Conservation (phyloP, 495 filamentous ascomycete genomes). For the Podospora didyma region DNA sequence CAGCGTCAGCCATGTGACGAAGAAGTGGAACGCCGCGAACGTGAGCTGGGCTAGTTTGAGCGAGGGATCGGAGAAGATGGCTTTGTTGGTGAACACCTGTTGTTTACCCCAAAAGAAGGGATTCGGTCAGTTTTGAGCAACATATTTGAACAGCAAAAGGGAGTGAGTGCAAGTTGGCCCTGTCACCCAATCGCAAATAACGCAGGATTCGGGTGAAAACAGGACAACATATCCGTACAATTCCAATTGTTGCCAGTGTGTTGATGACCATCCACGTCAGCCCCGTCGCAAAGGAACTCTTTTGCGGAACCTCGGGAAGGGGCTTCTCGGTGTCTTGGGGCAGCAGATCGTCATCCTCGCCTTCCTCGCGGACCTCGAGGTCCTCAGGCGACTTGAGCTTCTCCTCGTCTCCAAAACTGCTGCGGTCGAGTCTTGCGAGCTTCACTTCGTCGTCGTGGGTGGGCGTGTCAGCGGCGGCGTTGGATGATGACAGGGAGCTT, state of each 20-base stretch:
- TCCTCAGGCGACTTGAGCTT: constrained; percentile 24
- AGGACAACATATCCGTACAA: constrained; percentile 36
- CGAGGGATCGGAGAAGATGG: constrained; percentile 63
- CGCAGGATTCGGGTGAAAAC: background rate
- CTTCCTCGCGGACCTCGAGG: constrained; percentile 17
- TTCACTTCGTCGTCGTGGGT: constrained; percentile 18
- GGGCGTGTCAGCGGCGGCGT: constrained; percentile 23
- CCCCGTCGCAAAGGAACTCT: constrained; percentile 28
- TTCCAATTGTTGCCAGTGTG: constrained; percentile 58
- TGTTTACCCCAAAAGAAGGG: background rate
- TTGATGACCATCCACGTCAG: constrained; percentile 56
- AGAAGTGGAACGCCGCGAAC: constrained; percentile 71
- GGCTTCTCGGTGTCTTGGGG: constrained; percentile 4
- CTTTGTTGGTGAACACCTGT: constrained; percentile 75
- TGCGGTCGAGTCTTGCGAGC: constrained; percentile 14
- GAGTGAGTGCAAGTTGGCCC: too few relatives aligned
- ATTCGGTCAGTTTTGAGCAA: too few relatives aligned
- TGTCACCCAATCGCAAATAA: too few relatives aligned
- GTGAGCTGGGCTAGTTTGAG: constrained; percentile 64
- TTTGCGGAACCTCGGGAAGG: constrained; percentile 4
- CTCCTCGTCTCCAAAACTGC: constrained; percentile 20
- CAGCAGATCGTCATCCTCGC: constrained; percentile 37
- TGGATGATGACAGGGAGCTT: constrained; percentile 34
- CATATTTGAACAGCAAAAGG: too few relatives aligned
- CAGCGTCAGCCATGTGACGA: constrained; percentile 62